Base-by-base conservation (phyloP, 352 stramenopile genomes). In the Globisporangium cederbergense region DNA sequence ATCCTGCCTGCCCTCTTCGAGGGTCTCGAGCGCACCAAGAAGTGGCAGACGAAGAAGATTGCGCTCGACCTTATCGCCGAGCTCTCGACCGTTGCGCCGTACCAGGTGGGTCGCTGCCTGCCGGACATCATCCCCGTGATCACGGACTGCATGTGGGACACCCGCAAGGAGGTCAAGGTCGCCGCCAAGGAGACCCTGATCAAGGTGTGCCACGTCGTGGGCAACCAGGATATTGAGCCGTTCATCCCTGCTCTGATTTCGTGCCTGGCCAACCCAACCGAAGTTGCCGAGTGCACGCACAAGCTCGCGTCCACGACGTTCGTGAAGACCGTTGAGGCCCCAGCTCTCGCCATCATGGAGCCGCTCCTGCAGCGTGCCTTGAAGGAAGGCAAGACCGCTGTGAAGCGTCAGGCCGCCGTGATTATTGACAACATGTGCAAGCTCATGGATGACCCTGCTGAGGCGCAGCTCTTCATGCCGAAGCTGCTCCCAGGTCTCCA, bases 361-460 rank as follows among this genome's bases (percentile, higher is more conserved):
- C 97, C 97, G 47, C 83, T 99, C 47, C 84, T 99, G 34, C 84
- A 98, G 72, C 96, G 96, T 80, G 96, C 96, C 58, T 75, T 99
- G 54, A 92, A 96, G 60, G 96, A 99, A 72, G 96, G 97, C 55
- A 96, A 97, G 79, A 99, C 87, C 3, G 88, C 96, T 16, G 97
- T 98, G 36, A 98, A 99, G 82, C 94, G 97, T 89, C 96, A 99
- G 82, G 94, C 92, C 55, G 95, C 96, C 68, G 96, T 99, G 66
- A 99, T 99, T 70, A 99, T 99, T 76, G 95, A 99, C 86, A 99
- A 99, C 85, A 98, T 99, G 96, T 98, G 90, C 78, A 99, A 99
- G 89, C 86, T 99, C 46, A 98, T 99, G 68, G 97, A 99, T 76
- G 96, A 99, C 75, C 95, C 97, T 1, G 75, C 97, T 70, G 95